These are phyloP conservation scores for Vigna hirtella DNA, from an alignment of 306 rosid species.

Conservation along the genomic window DNA sequence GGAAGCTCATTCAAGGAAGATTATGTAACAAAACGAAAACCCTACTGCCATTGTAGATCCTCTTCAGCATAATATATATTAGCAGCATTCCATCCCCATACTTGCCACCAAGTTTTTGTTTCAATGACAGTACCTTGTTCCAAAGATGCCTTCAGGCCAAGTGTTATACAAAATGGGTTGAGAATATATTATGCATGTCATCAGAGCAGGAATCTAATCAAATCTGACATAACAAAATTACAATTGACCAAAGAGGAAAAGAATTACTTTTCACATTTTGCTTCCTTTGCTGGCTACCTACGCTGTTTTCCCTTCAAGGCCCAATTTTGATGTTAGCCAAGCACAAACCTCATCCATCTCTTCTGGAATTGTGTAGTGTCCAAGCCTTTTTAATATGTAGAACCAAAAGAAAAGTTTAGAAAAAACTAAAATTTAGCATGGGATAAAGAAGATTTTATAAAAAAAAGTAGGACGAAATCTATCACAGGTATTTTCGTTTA, in stretches of 20 bases:
- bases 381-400: slow-evolving; percentile 65
- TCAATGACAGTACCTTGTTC: slow-evolving; percentile 3
- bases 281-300: slow-evolving; percentile 38
- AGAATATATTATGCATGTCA: slow-evolving; percentile 8
- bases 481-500: slow-evolving; percentile 5
- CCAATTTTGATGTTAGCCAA: slow-evolving; percentile 81
- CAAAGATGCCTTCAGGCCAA: neutral
- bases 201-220: slow-evolving; percentile 25
- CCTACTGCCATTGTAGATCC: neutral
- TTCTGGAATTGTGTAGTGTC: slow-evolving; percentile 90
- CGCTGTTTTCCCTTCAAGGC: slow-evolving; percentile 69
- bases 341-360: slow-evolving; percentile 92
- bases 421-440: neutral
- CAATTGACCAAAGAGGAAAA: neutral
- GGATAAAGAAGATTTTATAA: slow-evolving; percentile 6
- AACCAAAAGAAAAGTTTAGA: neutral
- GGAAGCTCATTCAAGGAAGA: neutral
- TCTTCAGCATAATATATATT: slow-evolving; percentile 15
- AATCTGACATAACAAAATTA: slow-evolving; percentile 13
- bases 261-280: neutral
- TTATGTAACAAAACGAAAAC: neutral
- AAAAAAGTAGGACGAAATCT: slow-evolving; percentile 1
- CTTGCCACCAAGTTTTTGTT: slow-evolving; percentile 12
- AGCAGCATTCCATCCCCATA: slow-evolving; percentile 29
- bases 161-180: slow-evolving; percentile 23